Percentiles rank a stretch among this genome's conserved stretches.
These are phyloP conservation scores for Urostyla sp. DNA, from an alignment of 73 alveolate genomes.

Conservation along the genomic window DNA sequence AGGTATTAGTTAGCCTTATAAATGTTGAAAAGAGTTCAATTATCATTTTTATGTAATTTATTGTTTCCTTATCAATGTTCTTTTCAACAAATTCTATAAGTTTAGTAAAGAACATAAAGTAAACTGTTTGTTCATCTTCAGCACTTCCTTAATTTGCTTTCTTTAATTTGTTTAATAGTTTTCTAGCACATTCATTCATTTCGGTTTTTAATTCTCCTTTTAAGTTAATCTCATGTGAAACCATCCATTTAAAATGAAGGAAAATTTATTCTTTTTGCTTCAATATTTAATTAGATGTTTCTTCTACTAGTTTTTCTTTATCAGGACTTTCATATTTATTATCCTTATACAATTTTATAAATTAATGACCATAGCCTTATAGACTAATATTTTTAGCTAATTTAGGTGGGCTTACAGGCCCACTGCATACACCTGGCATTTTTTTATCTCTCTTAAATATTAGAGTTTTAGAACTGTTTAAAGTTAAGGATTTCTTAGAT, in stretches of 20 bases:
- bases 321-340: neutral
- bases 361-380: no score
- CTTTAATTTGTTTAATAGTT: conserved; percentile 1
- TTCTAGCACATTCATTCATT: neutral
- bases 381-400: no score
- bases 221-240: conserved; percentile 4
- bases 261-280: conserved; percentile 22
- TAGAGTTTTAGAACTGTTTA: no score
- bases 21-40: conserved; percentile 28
- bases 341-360: no score
- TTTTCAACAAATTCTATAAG: neutral
- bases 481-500: no score
- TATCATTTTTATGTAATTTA: neutral
- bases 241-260: conserved; percentile 22
- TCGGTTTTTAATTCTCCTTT: conserved; percentile 28
- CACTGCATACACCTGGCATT: no score
- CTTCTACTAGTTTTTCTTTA: neutral
- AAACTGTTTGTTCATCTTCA: neutral
- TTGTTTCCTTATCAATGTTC: neutral
- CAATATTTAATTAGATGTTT: neutral
- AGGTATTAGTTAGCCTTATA: conserved; percentile 4
- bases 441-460: no score
- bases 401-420: no score
- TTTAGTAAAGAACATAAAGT: conserved; percentile 7
- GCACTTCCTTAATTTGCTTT: neutral